Evolutionary conservation across 1,139 yeast genomes (phyloP).

Genomic region (Zhuliangozyma parablackwelliae): DNA sequence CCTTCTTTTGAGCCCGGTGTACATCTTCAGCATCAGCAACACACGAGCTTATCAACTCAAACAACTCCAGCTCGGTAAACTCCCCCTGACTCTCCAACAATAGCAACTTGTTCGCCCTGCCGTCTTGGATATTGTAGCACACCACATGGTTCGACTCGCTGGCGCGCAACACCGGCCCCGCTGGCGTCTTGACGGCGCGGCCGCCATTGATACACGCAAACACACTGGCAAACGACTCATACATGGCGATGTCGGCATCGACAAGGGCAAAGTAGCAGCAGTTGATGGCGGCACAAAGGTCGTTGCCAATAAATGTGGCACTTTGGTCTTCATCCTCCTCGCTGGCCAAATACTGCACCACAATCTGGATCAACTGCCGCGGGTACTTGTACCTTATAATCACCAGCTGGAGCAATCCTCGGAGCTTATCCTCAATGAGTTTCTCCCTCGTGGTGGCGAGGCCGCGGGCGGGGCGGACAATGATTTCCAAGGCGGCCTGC

Average conservation of each 20-base stretch:
- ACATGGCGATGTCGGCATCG: constrained; percentile 74
- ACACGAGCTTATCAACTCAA: constrained; percentile 44
- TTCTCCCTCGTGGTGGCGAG: constrained; percentile 76
- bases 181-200: constrained; percentile 40
- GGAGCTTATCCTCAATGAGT: constrained; percentile 65
- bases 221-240: constrained; percentile 56
- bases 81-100: constrained; percentile 70
- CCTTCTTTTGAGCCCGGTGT: constrained; percentile 46
- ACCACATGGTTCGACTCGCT: constrained; percentile 63
- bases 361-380: constrained; percentile 78
- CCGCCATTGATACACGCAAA: constrained; percentile 35
- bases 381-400: constrained; percentile 72
- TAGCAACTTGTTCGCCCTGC: constrained; percentile 50
- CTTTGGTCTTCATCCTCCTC: constrained; percentile 5
- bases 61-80: constrained; percentile 55
- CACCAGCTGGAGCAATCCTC: constrained; percentile 56
- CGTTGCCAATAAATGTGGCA: constrained; percentile 37
- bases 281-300: constrained; percentile 69
- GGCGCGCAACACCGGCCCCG: constrained; percentile 29
- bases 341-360: constrained; percentile 71
- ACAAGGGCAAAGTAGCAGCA: constrained; percentile 68
- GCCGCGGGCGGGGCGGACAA: constrained; percentile 75
- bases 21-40: constrained; percentile 41
- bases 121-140: constrained; percentile 55
- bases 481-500: constrained; percentile 72